Evolutionary conservation across 2,329 filamentous ascomycete genomes (phyloP).

Genomic region (Chaetomiaceae sp.): DNA sequence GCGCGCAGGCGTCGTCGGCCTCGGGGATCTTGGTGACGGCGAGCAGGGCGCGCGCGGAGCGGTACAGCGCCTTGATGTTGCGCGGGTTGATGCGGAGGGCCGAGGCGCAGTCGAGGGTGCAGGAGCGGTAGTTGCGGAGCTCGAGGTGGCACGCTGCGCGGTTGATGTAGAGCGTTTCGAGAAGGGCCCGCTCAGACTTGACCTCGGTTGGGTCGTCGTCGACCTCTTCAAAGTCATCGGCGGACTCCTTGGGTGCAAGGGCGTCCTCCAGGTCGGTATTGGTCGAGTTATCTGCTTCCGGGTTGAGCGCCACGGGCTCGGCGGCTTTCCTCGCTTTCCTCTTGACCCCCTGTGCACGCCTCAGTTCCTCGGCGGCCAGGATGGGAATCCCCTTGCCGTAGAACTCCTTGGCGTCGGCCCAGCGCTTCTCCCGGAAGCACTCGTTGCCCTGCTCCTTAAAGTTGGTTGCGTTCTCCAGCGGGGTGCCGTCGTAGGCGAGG

Average conservation of each 20-base stretch:
- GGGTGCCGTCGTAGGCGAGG: constrained; percentile 86
- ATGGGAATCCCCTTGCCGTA: constrained; percentile 82
- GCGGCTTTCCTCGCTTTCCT: constrained; percentile 8
- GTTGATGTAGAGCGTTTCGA: constrained; percentile 79
- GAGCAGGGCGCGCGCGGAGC: constrained; percentile 72
- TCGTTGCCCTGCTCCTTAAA: constrained; percentile 95
- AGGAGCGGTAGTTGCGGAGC: constrained; percentile 81
- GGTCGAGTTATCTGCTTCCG: not conserved
- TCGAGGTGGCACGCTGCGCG: constrained; percentile 86
- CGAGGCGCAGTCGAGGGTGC: constrained; percentile 76
- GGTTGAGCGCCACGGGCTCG: not conserved
- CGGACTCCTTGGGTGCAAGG: not conserved
- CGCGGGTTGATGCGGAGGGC: constrained; percentile 71
- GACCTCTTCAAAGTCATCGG: constrained; percentile 13
- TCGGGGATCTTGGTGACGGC: constrained; percentile 73
- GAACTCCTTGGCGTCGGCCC: constrained; percentile 82
- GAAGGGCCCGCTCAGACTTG: constrained; percentile 54
- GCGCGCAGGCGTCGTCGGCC: constrained; percentile 71
- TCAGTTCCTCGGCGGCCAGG: constrained; percentile 58
- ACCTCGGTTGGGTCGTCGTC: constrained; percentile 49
- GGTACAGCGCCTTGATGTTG: constrained; percentile 90
- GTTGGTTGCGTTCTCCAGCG: constrained; percentile 72
- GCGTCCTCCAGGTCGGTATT: not conserved
- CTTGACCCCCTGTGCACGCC: constrained; percentile 25
- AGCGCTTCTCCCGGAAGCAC: constrained; percentile 66